A percentile compares a stretch with the other conserved stretches of the same genome.
phyloP scores from a whole-genome alignment of 2,329 filamentous ascomycete genomes.

The Aquanectria penicillioides region DNA sequence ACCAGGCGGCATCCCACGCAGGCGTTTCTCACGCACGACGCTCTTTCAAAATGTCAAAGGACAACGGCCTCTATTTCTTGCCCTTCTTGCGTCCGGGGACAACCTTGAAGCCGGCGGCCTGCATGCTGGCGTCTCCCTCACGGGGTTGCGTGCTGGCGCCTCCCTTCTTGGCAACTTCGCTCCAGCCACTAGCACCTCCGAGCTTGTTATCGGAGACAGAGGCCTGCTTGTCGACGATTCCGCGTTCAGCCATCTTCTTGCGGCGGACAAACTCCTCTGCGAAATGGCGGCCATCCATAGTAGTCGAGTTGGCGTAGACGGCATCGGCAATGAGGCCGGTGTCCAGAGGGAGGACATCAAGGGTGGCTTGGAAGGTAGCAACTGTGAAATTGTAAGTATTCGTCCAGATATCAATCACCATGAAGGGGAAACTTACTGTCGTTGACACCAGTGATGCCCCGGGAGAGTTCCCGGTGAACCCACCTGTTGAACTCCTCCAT shows the following conservation, averaged over 20 bases:
- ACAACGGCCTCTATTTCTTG: slow-evolving; percentile 66
- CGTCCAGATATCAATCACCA: not conserved
- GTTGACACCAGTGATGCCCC: slow-evolving; percentile 69
- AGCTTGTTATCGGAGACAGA: slow-evolving; percentile 62
- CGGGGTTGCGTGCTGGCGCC: slow-evolving; percentile 53
- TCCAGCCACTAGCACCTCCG: slow-evolving; percentile 79
- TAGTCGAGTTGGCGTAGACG: slow-evolving; percentile 86
- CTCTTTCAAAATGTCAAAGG: slow-evolving; percentile 24
- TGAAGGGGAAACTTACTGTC: slow-evolving; percentile 57
- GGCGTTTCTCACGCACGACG: slow-evolving; percentile 19
- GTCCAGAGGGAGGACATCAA: slow-evolving; percentile 81
- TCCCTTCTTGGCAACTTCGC: slow-evolving; percentile 96
- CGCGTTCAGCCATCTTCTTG: slow-evolving; percentile 92
- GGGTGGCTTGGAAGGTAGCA: slow-evolving; percentile 80
- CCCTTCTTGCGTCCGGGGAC: slow-evolving; percentile 94
- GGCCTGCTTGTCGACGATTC: slow-evolving; percentile 79
- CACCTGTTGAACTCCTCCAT: slow-evolving; percentile 96
- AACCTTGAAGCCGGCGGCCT: slow-evolving; percentile 81
- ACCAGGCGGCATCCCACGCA: too few relatives aligned
- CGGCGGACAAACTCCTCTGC: slow-evolving; percentile 94
- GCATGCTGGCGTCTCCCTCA: slow-evolving; percentile 56
- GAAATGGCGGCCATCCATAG: slow-evolving; percentile 92
- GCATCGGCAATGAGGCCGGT: slow-evolving; percentile 86
- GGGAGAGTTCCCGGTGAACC: slow-evolving; percentile 81
- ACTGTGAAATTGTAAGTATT: slow-evolving; percentile 62